These are phyloP conservation scores for Fusarium sp. DNA, from an alignment of 2,329 filamentous ascomycete genomes.

Conservation along the genomic window DNA sequence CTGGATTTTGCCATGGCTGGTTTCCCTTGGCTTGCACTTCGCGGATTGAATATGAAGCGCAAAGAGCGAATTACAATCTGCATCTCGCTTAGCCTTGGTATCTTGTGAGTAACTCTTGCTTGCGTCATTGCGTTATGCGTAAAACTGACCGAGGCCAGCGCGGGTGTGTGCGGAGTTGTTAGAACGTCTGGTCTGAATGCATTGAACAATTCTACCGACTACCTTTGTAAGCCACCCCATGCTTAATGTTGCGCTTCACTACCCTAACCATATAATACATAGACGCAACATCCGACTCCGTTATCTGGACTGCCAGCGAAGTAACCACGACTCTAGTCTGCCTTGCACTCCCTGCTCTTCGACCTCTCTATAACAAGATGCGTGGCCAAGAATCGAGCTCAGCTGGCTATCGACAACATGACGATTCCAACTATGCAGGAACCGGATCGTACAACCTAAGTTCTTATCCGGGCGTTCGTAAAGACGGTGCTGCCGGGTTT, in stretches of 20 bases:
- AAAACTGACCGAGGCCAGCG: neutral
- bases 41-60: conserved; percentile 7
- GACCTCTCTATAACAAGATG: conserved; percentile 8
- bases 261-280: neutral
- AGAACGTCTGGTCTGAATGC: conserved; percentile 1
- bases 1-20: conserved; percentile 7
- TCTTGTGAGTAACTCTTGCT: neutral
- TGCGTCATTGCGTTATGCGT: rapidly evolving
- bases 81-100: neutral
- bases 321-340: conserved; percentile 14
- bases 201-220: neutral
- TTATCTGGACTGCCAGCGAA: conserved; percentile 12
- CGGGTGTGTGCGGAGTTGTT: conserved; percentile 4
- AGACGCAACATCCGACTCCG: conserved; percentile 9
- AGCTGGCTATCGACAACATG: neutral
- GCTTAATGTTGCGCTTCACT: too few relatives aligned
- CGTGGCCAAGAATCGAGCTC: conserved; percentile 3
- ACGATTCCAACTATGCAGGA: conserved; percentile 1
- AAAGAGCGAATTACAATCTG: conserved; percentile 3
- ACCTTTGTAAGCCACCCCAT: neutral
- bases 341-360: neutral
- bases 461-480: neutral
- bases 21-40: conserved; percentile 7
- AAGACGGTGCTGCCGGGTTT: neutral
- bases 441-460: too few relatives aligned